These are phyloP conservation scores for Geosmithia flava DNA, from an alignment of 2,329 filamentous ascomycete genomes.

Conservation along the genomic window DNA sequence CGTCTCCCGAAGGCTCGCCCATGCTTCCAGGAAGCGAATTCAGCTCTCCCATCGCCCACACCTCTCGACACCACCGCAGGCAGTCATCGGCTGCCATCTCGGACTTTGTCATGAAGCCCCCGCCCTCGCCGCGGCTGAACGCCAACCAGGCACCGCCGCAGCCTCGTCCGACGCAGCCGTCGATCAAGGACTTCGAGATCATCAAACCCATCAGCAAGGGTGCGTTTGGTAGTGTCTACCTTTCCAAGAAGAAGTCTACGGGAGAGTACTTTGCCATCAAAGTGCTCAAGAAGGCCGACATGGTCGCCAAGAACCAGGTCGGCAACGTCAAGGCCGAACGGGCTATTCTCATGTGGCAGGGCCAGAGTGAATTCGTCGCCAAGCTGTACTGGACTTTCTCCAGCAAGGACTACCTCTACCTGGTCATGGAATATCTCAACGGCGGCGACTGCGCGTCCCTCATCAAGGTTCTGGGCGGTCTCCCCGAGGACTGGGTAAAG, in stretches of 20 bases:
- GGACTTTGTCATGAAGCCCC: conserved; percentile 50
- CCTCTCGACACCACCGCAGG: conserved; percentile 58
- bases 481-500: conserved; percentile 96
- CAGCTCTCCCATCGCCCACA: conserved; percentile 55
- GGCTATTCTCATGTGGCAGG: conserved; percentile 99
- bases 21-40: conserved; percentile 76
- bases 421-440: conserved; percentile 99
- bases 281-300: conserved; percentile 97
- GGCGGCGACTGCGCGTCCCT: conserved; percentile 94
- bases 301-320: conserved; percentile 99
- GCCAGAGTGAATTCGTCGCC: conserved; percentile 96
- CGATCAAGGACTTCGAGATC: conserved; percentile 98
- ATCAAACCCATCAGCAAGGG: conserved; percentile 99
- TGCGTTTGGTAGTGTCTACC: conserved; percentile 92
- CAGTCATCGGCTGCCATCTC: conserved; percentile 88
- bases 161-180: conserved; percentile 79
- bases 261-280: conserved; percentile 99
- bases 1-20: conserved; percentile 82
- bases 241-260: conserved; percentile 97
- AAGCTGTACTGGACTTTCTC: conserved; percentile 99
- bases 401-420: conserved; percentile 95
- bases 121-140: conserved; percentile 65
- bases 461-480: conserved; percentile 82
- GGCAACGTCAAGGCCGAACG: conserved; percentile 98
- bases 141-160: conserved; percentile 69